Evolutionary conservation across 352 stramenopile species (phyloP), one percentile per base, ranked within the genome.

Genomic region (Pythium chondricola): DNA sequence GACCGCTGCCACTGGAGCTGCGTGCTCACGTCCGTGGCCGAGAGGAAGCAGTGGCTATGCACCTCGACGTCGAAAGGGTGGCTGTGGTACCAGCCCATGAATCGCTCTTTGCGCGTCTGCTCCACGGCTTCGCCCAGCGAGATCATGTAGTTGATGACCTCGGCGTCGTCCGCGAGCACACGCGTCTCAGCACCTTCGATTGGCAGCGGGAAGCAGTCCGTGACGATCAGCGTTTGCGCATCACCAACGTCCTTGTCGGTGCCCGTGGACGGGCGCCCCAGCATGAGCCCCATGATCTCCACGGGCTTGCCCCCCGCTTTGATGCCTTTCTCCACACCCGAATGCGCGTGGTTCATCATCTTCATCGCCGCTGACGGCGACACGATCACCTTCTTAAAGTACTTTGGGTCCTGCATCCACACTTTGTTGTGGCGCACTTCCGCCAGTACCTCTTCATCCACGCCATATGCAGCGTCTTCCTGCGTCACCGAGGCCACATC

Each of bases 121-220:
- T 98, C 95, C 27, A 98, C 67, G 5, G 82, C 83, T 65, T 99
- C 96, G 4, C 90, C 89, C 2, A 99, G 76, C 25, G 93, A 91
- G 66, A 99, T 99, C 96, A 99, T 99, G 69, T 99, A 98, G 71
- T 99, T 99, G 53, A 98, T 97, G 4, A 99, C 96, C 59, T 97
- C 83, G 14, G 89, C 67, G 58, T 99, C 96, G 58, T 99, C 97
- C 13, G 95, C 96, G 35, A 99, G 73, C 26, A 99, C 96, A 27
- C 89, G 71, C 27, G 90, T 98, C 69, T 98, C 93, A 18, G 89
- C 87, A 18, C 92, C 93, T 69, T 99, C 96, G 52, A 99, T 97
- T 0, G 97, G 97, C 43, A 99, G 63, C 5, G 97, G 93, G 69
- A 99, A 99, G 42, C 93, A 97, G 67, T 99, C 96, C 8, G 95